phyloP scores from a whole-genome alignment of 1,284 basidiomycete genomes.

The Boletus mariae region DNA sequence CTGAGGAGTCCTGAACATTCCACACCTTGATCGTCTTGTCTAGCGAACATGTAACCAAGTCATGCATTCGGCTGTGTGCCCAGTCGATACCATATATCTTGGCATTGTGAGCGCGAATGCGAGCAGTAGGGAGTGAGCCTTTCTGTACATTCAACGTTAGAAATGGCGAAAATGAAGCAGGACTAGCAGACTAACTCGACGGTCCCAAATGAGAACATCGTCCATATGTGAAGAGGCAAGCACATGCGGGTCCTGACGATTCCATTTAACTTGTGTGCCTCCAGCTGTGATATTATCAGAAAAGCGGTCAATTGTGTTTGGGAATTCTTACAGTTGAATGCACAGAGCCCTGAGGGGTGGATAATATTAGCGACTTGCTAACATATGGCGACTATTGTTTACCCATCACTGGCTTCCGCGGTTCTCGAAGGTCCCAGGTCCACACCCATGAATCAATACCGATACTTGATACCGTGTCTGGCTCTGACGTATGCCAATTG shows the following conservation, averaged over 20 bases:
- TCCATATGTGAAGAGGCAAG: slow-evolving; percentile 86
- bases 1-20: slow-evolving; percentile 45
- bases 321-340: slow-evolving; percentile 60
- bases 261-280: slow-evolving; percentile 97
- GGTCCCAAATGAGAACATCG: slow-evolving; percentile 84
- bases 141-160: slow-evolving; percentile 49
- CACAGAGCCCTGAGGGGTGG: slow-evolving; percentile 51
- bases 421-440: slow-evolving; percentile 80
- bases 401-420: slow-evolving; percentile 67
- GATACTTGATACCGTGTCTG: slow-evolving; percentile 72
- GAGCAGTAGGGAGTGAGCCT: slow-evolving; percentile 79
- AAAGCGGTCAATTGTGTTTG: neutral
- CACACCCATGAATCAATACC: slow-evolving; percentile 82
- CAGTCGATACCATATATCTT: slow-evolving; percentile 97
- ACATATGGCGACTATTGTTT: slow-evolving; percentile 9
- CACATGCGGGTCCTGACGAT: slow-evolving; percentile 78
- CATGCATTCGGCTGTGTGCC: slow-evolving; percentile 70
- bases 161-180: neutral
- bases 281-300: slow-evolving; percentile 45
- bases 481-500: slow-evolving; percentile 89
- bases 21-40: slow-evolving; percentile 91
- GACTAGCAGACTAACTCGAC: slow-evolving; percentile 50
- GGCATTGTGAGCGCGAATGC: slow-evolving; percentile 75
- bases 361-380: slow-evolving; percentile 8
- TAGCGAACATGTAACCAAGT: slow-evolving; percentile 87